Percentiles rank a stretch among this genome's conserved stretches.
These are phyloP conservation scores for Takashimella tepidaria DNA, from an alignment of 1,284 basidiomycete genomes.

Conservation along the genomic window DNA sequence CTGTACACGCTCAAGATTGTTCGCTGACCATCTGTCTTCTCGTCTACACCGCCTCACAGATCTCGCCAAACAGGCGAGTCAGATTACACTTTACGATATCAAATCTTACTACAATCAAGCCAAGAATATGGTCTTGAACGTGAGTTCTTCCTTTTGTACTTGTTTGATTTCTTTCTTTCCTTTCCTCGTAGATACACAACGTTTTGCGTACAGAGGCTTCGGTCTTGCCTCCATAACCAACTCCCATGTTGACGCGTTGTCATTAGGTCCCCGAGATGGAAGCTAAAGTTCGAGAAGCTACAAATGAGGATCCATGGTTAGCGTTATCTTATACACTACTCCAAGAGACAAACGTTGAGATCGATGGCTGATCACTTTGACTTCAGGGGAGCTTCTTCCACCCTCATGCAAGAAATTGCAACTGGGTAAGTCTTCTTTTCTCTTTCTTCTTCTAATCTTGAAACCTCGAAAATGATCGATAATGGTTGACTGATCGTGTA, in stretches of 20 bases:
- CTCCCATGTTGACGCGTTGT: constrained; percentile 1
- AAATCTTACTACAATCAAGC: constrained; percentile 90
- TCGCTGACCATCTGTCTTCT: neutral
- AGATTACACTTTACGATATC: constrained; percentile 71
- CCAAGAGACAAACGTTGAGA: constrained; percentile 10
- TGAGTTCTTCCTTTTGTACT: too few relatives aligned
- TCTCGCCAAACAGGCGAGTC: constrained; percentile 47
- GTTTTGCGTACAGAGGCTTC: too few relatives aligned
- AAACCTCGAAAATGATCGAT: neutral
- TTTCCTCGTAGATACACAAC: too few relatives aligned
- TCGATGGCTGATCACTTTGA: neutral
- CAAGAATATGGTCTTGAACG: constrained; percentile 69
- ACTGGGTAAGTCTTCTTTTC: constrained; percentile 63
- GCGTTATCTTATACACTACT: too few relatives aligned
- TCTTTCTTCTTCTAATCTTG: constrained; percentile 33
- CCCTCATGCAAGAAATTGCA: constrained; percentile 97
- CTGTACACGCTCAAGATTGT: constrained; percentile 11
- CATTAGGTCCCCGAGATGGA: constrained; percentile 67
- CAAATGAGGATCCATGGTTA: constrained; percentile 96
- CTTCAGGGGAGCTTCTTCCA: constrained; percentile 97
- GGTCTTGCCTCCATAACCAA: too few relatives aligned
- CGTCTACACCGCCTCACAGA: constrained; percentile 17
- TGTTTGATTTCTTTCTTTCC: too few relatives aligned
- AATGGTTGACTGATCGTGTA: too few relatives aligned
- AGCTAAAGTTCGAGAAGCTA: constrained; percentile 93